These are phyloP conservation scores for Trichosporon inkin DNA, from an alignment of 1,284 basidiomycete genomes.

Conservation along the genomic window DNA sequence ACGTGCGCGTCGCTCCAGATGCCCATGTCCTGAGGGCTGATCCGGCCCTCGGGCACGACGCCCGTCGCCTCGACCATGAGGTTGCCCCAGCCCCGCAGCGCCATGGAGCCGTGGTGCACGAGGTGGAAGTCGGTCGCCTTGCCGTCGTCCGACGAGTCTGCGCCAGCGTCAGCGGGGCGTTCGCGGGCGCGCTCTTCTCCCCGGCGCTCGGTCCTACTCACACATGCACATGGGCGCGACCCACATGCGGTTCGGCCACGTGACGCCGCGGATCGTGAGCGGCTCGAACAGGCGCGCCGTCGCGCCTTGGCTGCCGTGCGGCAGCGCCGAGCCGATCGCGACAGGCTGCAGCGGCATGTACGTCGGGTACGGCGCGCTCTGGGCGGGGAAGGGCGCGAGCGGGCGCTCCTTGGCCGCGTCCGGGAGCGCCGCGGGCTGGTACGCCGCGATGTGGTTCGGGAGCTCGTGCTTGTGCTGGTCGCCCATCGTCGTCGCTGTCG, in stretches of 20 bases:
- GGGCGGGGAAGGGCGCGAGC: constrained; percentile 14
- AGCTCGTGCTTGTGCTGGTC: neutral
- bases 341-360: constrained; percentile 59
- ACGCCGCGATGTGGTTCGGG: constrained; percentile 13
- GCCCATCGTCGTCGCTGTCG: neutral
- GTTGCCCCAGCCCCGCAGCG: constrained; percentile 55
- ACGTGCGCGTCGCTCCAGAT: constrained; percentile 74
- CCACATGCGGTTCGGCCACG: constrained; percentile 61
- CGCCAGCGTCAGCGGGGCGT: neutral
- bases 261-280: constrained; percentile 59
- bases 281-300: constrained; percentile 65
- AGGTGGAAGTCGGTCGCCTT: constrained; percentile 74
- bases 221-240: constrained; percentile 65
- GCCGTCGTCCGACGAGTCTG: constrained; percentile 66
- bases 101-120: constrained; percentile 62
- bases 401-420: constrained; percentile 1
- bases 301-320: constrained; percentile 2
- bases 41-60: constrained; percentile 70
- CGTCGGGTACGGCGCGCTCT: constrained; percentile 13
- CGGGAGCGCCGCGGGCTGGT: neutral
- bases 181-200: too few species aligned
- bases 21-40: constrained; percentile 56
- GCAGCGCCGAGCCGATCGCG: constrained; percentile 55
- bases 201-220: too few species aligned
- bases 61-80: constrained; percentile 67